Evolutionary conservation across 108 stramenopile species (phyloP), one percentile per base, ranked within the genome.

Genomic region (Phaeodactylum tricornutum): DNA sequence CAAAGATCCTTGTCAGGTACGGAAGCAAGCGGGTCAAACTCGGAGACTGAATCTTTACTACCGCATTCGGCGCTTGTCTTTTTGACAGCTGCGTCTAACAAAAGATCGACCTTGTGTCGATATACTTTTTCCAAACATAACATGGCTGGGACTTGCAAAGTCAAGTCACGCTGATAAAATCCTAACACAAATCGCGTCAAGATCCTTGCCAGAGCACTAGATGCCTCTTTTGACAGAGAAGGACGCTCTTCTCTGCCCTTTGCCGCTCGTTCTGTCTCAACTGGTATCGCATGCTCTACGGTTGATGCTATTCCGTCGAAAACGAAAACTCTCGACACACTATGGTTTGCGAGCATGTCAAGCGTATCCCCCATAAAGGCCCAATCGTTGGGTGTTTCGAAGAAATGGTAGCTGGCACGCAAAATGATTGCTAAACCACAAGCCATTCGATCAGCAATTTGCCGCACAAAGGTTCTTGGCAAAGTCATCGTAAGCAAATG

Each of bases 251-350:
- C 14, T n/a, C 8, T 34, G 33, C 12, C 33, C 5, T 41, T 20
- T 41, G 19, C 39, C 8, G 14, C 5, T 8, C 21, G n/a, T 5
- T 31, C 30, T 6, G 16, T 37, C 2, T 36, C 34, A 20, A 52
- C 24, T n/a, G 75, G 73, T 32, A 81, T 57, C 1, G 76, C 51
- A 33, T 59, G 74, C 48, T 83, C 81, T 30, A 83, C 71, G 3
- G 79, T 72, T 0, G 75, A 75, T 22, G 86, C 79, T 29, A 87
- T 78, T n/a, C 79, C 86, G 59, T 81, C 81, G 50, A 87, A 87
- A 8, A 77, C 76, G 39, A 87, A 74, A 1, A 70, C 70, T 32
- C 86, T 64, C 11, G 75, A 78, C n/a, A 46, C 28, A 24, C 34
- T n/a, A 36, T 70, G 69, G 27, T 61, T 54, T 4, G 81, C 79